Evolutionary conservation across 306 rosid genomes (phyloP).

Genomic region (Cajanus cajan): DNA sequence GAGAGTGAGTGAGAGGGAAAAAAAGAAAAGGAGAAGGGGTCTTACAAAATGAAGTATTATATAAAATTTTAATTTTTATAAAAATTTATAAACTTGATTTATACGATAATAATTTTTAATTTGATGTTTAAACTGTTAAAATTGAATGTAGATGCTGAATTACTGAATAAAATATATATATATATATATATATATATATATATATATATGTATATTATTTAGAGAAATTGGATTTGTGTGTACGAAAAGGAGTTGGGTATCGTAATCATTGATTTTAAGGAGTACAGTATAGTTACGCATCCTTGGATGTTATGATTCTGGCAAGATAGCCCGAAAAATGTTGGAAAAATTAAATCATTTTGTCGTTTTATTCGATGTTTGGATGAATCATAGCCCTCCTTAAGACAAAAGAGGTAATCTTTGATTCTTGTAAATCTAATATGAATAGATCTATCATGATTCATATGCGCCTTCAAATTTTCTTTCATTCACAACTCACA

Average conservation of each 20-base stretch:
- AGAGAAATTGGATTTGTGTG: not conserved
- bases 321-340: not conserved
- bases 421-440: conserved; percentile 42
- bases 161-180: too few relatives aligned
- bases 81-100: too few relatives aligned
- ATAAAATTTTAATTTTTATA: too few relatives aligned
- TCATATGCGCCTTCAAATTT: not conserved
- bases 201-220: too few relatives aligned
- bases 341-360: not conserved
- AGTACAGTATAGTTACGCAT: too few relatives aligned
- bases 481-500: conserved; percentile 28
- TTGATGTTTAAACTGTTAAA: too few relatives aligned
- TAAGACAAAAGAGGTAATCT: conserved; percentile 17
- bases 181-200: too few relatives aligned
- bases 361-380: not conserved
- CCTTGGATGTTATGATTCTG: not conserved
- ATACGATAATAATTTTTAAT: too few relatives aligned
- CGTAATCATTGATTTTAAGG: not conserved
- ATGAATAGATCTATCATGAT: not conserved
- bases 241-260: not conserved
- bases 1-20: too few relatives aligned
- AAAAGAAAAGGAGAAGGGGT: too few relatives aligned
- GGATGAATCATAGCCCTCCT: not conserved
- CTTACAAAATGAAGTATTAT: too few relatives aligned
- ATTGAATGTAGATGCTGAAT: too few relatives aligned